These are phyloP conservation scores for Helianthus annuus DNA, from an alignment of 129 eudicot species.

Conservation along the genomic window DNA sequence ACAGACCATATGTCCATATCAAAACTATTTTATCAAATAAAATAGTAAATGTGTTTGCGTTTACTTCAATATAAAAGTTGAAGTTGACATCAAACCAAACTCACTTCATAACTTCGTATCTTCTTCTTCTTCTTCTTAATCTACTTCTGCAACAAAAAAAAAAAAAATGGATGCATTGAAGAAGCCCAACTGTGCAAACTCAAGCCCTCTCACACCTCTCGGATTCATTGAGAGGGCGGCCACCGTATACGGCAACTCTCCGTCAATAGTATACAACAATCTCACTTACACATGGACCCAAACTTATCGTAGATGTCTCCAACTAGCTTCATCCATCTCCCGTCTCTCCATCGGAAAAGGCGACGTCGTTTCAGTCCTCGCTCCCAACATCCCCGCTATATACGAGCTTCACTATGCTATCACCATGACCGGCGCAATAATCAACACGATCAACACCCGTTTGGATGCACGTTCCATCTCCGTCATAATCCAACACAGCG, in stretches of 20 bases:
- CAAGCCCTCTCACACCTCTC: slow-evolving; percentile 30
- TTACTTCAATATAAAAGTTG: no score
- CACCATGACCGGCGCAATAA: no score
- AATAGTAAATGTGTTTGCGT: no score
- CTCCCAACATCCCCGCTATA: slow-evolving; percentile 26
- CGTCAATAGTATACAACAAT: slow-evolving; percentile 15
- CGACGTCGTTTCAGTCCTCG: slow-evolving; percentile 19
- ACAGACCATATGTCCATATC: no score
- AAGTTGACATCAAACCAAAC: no score
- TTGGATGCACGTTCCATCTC: slow-evolving; percentile 15
- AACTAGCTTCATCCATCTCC: slow-evolving; percentile 16
- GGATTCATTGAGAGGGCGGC: slow-evolving; percentile 29
- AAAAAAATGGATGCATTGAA: slow-evolving; percentile 4
- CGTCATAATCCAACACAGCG: slow-evolving; percentile 19
- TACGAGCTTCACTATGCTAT: slow-evolving; percentile 27
- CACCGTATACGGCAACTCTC: background rate
- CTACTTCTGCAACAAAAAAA: background rate
- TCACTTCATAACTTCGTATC: no score
- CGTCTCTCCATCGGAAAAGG: slow-evolving; percentile 8
- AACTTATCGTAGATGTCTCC: slow-evolving; percentile 15
- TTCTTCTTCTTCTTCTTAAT: no score
- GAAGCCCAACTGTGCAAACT: slow-evolving; percentile 20
- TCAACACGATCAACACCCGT: slow-evolving; percentile 13
- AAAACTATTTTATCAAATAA: no score
- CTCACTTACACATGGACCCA: slow-evolving; percentile 27